phyloP scores from a whole-genome alignment of 805 yeast species.

The Nakazawaea ernobii region DNA sequence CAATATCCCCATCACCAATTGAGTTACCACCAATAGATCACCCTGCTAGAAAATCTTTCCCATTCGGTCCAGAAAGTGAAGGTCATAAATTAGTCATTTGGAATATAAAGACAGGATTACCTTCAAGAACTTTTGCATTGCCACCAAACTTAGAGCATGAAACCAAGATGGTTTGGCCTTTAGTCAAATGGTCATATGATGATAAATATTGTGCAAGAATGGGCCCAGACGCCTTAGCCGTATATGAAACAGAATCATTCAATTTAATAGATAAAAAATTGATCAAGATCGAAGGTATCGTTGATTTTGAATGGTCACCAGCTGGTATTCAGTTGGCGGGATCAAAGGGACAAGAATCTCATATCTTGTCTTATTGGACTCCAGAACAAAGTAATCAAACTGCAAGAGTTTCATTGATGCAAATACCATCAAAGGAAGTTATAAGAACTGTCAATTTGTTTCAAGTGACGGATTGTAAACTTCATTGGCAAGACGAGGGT shows the following conservation, averaged over 20 bases:
- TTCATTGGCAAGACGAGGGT: conserved; percentile 92
- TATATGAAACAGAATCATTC: conserved; percentile 78
- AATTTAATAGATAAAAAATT: conserved; percentile 81
- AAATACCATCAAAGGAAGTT: conserved; percentile 75
- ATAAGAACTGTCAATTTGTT: conserved; percentile 89
- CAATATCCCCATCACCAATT: conserved; percentile 85
- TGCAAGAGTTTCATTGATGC: conserved; percentile 89
- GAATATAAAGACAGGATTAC: conserved; percentile 80
- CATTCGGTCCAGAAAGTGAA: conserved; percentile 80
- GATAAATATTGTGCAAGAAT: conserved; percentile 92
- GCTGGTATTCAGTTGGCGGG: conserved; percentile 67
- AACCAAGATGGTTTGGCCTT: conserved; percentile 86
- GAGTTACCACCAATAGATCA: conserved; percentile 58
- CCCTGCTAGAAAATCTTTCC: conserved; percentile 63
- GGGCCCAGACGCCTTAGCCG: conserved; percentile 87
- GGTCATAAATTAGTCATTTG: conserved; percentile 94
- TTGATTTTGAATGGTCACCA: conserved; percentile 95
- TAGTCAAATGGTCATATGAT: conserved; percentile 92
- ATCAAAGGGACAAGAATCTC: conserved; percentile 45
- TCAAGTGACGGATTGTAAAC: conserved; percentile 85
- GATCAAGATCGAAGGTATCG: conserved; percentile 75
- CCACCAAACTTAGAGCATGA: conserved; percentile 65
- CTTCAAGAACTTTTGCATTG: conserved; percentile 85
- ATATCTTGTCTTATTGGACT: conserved; percentile 89
- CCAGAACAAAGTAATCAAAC: conserved; percentile 89